Base-by-base conservation (phyloP, 257 asterid genomes). In the Ocimum tenuiflorum region DNA sequence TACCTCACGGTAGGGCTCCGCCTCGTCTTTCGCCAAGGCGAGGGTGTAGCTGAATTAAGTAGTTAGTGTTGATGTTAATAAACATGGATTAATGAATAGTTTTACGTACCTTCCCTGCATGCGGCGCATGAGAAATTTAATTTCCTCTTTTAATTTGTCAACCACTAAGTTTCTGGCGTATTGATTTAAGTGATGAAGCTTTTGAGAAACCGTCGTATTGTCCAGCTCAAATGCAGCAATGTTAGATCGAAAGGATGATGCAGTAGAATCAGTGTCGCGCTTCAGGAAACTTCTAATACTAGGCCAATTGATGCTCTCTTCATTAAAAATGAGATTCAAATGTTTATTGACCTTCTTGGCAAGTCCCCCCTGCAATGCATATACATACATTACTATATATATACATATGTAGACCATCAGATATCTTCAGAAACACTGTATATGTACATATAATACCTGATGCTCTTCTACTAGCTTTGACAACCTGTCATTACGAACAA, bases 291-390 rank as follows among this genome's bases (percentile, higher is more conserved):
- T 71, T 57, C 88, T 75, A 66, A 86, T 71, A 67, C 82, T 72
- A 23, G 76, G 69, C 95, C 95, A 86, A 29, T 86, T 75, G 63
- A 78, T 76, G 4, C 74, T 27, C 70, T 79, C 88, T 29, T 74
- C 77, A 65, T 76, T 74, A 12, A 86, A 75, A 69, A 86, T 84
- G 8, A 29, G 81, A 73, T 48, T 78, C 88, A 60, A 86, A 52
- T 15, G 88, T 84, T 60, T 75, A 80, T 22, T 20, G 14, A 86
- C 70, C 4, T 84, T 79, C 49, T 36, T 65, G 63, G 49, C 71
- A 57, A 84, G 75, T 65, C 67, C 85, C 62, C 69, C 75, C 95
- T 86, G 81, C 79, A 70, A 4, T 46, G 35, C 22, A 35, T 35
- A n/a, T n/a, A n/a, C 8, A 35, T 4, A 4, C 7, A 35, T 4